A percentile compares a stretch with the other conserved stretches of the same genome.
Evolutionary conservation across 2,329 filamentous ascomycete genomes (phyloP).

Genomic region (Penicillium sp.): DNA sequence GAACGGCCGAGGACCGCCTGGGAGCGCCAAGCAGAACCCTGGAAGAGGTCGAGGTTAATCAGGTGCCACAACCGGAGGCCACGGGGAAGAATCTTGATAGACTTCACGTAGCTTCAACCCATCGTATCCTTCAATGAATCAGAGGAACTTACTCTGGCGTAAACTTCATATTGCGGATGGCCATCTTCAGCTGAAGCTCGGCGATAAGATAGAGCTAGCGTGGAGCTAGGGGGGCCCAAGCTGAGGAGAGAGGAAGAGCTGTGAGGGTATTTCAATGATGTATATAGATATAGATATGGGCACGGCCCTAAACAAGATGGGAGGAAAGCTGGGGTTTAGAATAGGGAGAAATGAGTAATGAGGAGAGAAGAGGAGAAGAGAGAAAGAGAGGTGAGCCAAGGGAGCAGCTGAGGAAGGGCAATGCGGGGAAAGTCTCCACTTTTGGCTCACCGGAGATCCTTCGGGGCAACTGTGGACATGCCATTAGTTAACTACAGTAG

Average conservation of each 20-base stretch:
- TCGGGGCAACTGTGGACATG: background rate
- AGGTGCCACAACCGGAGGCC: background rate
- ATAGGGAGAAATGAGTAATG: background rate
- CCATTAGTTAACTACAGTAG: too few species aligned
- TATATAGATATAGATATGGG: too few species aligned
- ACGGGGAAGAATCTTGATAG: too few species aligned
- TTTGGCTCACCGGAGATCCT: background rate
- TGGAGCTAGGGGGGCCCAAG: slow-evolving; percentile 7
- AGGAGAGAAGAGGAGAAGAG: background rate
- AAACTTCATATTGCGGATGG: slow-evolving; percentile 46
- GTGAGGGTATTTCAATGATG: background rate
- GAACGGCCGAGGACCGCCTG: slow-evolving; percentile 49
- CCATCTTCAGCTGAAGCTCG: slow-evolving; percentile 36
- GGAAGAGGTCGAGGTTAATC: slow-evolving; percentile 3
- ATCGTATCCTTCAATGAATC: background rate
- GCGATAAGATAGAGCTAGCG: slow-evolving; percentile 26
- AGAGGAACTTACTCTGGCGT: slow-evolving; percentile 43
- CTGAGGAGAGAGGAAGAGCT: background rate
- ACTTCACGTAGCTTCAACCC: too few species aligned
- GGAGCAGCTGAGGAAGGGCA: background rate
- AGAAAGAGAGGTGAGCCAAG: background rate
- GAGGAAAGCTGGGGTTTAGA: background rate
- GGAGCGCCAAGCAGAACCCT: slow-evolving; percentile 54
- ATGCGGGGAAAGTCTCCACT: slow-evolving; percentile 19
- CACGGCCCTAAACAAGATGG: background rate